Evolutionary conservation across 495 filamentous ascomycete genomes (phyloP).

Genomic region (Talaromyces stipitatus): DNA sequence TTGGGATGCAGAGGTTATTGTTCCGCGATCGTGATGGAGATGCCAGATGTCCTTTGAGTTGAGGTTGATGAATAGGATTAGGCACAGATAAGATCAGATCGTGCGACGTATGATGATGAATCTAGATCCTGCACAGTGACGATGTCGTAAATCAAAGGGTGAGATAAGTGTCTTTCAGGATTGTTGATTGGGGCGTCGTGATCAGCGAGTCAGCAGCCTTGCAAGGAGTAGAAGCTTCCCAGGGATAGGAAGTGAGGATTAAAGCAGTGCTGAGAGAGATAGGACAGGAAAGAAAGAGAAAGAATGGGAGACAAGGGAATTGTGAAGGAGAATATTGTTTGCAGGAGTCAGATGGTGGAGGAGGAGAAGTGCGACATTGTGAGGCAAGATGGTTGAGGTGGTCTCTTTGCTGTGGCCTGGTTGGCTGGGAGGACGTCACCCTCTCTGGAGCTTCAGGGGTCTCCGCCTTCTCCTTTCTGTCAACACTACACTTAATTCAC

Average conservation of each 20-base stretch:
- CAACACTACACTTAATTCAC: background rate
- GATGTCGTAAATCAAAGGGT: background rate
- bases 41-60: slow-evolving; percentile 4
- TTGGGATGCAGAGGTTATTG: background rate
- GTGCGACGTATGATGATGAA: background rate
- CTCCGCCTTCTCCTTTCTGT: background rate
- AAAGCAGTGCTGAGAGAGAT: background rate
- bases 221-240: background rate
- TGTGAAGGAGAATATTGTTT: background rate
- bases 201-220: background rate
- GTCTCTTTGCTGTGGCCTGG: background rate
- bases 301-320: background rate
- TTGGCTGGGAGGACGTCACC: background rate
- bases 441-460: background rate
- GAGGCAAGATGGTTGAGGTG: background rate
- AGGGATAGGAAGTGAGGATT: background rate
- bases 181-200: background rate
- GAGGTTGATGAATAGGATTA: background rate
- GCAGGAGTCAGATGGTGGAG: background rate
- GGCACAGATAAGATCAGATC: background rate
- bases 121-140: background rate
- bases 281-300: background rate
- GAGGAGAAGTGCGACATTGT: background rate
- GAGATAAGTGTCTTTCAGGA: background rate
- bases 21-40: background rate